Conservation (phyloP, 352 stramenopile genomes). For the Globisporangium polare region DNA sequence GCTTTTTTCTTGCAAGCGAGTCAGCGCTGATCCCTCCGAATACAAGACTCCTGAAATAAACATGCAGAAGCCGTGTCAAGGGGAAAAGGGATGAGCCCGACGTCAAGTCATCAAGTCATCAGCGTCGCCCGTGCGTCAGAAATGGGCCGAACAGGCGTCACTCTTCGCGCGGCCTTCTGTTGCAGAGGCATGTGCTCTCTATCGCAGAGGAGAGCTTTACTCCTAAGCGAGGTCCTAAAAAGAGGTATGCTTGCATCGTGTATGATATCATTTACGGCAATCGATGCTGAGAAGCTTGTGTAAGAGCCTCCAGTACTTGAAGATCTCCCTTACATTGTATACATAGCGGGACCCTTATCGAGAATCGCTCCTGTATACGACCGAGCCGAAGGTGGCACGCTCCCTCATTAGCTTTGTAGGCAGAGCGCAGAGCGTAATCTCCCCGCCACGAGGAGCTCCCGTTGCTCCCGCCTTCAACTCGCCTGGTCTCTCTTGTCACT, state of each 20-base stretch:
- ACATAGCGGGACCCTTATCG: too few relatives aligned
- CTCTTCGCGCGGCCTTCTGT: neutral
- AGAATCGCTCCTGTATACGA: too few relatives aligned
- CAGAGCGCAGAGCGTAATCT: neutral
- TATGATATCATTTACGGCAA: too few relatives aligned
- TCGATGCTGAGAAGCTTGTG: too few relatives aligned
- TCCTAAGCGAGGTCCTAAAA: too few relatives aligned
- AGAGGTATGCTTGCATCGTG: too few relatives aligned
- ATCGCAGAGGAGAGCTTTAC: neutral
- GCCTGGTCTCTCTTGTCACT: too few relatives aligned
- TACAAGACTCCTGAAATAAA: neutral
- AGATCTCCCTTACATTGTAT: too few relatives aligned
- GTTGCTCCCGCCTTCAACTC: neutral
- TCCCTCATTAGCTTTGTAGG: neutral
- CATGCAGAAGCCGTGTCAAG: neutral
- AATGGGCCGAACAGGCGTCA: neutral
- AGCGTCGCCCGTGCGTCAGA: neutral
- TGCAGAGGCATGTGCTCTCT: neutral
- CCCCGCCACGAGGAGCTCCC: neutral
- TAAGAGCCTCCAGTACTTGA: too few relatives aligned
- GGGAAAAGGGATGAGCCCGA: neutral
- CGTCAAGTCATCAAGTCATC: constrained; percentile 3
- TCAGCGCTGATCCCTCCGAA: neutral
- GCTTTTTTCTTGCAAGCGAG: too few relatives aligned
- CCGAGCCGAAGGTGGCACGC: neutral